Percentiles rank a stretch among this genome's conserved stretches.
These are phyloP conservation scores for Datisca glomerata DNA, from an alignment of 306 rosid genomes.

Conservation along the genomic window DNA sequence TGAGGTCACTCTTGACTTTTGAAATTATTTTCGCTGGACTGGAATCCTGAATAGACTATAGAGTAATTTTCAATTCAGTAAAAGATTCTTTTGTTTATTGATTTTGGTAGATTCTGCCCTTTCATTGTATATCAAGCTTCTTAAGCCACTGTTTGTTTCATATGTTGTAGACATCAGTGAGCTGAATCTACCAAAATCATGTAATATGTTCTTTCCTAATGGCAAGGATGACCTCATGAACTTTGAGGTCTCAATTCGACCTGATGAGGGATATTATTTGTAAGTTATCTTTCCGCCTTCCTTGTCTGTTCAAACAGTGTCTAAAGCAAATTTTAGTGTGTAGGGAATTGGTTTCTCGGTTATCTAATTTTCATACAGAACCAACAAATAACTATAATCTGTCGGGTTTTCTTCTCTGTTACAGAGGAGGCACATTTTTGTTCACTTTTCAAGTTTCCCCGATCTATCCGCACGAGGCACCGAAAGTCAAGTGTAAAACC, in stretches of 20 bases:
- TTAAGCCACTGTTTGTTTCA: neutral
- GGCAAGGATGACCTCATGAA: constrained; percentile 58
- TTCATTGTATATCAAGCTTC: neutral
- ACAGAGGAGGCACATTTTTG: constrained; percentile 40
- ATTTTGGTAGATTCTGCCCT: too few relatives aligned
- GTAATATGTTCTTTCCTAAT: constrained; percentile 36
- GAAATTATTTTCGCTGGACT: too few relatives aligned
- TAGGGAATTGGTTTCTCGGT: too few relatives aligned
- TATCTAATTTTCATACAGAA: neutral
- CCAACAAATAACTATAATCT: neutral
- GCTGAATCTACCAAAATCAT: constrained; percentile 40
- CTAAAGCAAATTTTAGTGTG: too few relatives aligned
- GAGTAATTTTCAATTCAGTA: too few relatives aligned
- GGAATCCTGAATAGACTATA: too few relatives aligned
- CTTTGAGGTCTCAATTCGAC: constrained; percentile 44
- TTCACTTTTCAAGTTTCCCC: constrained; percentile 48
- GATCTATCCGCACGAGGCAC: constrained; percentile 50
- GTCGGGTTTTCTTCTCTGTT: neutral
- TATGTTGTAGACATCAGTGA: constrained; percentile 36
- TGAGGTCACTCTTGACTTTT: too few relatives aligned
- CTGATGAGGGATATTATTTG: constrained; percentile 54
- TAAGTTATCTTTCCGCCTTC: constrained; percentile 13
- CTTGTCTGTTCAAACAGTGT: too few relatives aligned
- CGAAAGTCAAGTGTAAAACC: constrained; percentile 56
- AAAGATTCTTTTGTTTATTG: too few relatives aligned